These are phyloP conservation scores for Trichoderma simmonsii DNA, from an alignment of 2,329 filamentous ascomycete species.

Conservation along the genomic window DNA sequence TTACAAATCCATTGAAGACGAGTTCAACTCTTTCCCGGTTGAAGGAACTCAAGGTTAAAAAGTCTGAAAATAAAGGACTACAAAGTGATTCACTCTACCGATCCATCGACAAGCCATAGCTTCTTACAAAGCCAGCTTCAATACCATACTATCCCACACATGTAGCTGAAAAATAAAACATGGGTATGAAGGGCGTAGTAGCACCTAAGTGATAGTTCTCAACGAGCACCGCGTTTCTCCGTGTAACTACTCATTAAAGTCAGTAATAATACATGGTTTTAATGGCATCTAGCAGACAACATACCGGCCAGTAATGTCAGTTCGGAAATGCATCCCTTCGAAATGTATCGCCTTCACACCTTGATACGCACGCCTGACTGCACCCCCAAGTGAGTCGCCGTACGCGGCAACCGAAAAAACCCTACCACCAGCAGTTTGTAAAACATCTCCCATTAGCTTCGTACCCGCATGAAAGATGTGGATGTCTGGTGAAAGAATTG, in stretches of 20 bases:
- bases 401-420: not conserved
- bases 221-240: not conserved
- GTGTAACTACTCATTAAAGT: not conserved
- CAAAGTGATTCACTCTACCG: too few species aligned
- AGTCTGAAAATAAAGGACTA: too few species aligned
- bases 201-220: too few species aligned
- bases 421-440: not conserved
- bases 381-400: not conserved
- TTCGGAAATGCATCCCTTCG: not conserved
- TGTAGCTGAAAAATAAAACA: too few species aligned
- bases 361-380: not conserved
- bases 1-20: too few species aligned
- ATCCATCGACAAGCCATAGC: too few species aligned
- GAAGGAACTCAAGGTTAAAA: too few species aligned
- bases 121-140: too few species aligned
- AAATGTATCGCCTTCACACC: not conserved
- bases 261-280: not conserved
- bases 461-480: not conserved
- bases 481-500: not conserved
- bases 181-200: too few species aligned
- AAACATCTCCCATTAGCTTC: not conserved
- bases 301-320: not conserved
- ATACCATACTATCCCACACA: too few species aligned
- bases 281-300: accelerated
- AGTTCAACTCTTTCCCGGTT: too few species aligned